Evolutionary conservation across 163 green algal genomes (phyloP), one percentile per base, ranked within the genome.

Genomic region (Picocystis sp.): DNA sequence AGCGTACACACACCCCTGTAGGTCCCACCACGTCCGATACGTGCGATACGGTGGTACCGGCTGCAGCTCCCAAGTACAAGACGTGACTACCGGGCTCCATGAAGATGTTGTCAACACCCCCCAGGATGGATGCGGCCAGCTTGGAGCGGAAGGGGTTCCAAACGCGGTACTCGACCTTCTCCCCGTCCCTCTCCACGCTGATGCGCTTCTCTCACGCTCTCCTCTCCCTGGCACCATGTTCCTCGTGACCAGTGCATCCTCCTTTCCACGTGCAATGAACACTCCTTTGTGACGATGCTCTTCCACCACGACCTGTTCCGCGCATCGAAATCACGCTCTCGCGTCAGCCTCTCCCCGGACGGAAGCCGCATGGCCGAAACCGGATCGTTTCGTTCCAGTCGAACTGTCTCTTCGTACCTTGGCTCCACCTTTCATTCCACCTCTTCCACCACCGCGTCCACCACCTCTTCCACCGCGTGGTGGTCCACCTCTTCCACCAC

Each of bases 71-170:
- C 25, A 99, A 73, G 75, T 99, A 99, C 34, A 99, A 74, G 52
- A 95, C 77, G 70, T 93, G 93, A 50, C 71, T 74, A 25, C 89
- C 89, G 8, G 89, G 89, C 69, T 90, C 89, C 61, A 99, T 87
- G 68, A 95, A 82, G 58, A 99, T 96, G 75, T 98, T 94, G 79
- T 98, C 92, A 3, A 99, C 75, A 49, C 92, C 92, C 25, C 91
- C 92, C 33, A 99, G 73, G 29, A 99, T 85, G 12, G 85, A 82
- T 9, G 92, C 91, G 8, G 90, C 92, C 53, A 99, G 74, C 83
- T 99, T 99, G 44, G 81, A 94, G 25, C 89, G 73, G 86, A 99
- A 99, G 33, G 92, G 92, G 76, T 99, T 99, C 92, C 92, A 99
- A 41, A 99, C 88, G 44, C 92, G 76, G 77, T 99, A 99, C 81